Conservation (phyloP, 2,329 filamentous ascomycete species). For the Fusarium buxicola region DNA sequence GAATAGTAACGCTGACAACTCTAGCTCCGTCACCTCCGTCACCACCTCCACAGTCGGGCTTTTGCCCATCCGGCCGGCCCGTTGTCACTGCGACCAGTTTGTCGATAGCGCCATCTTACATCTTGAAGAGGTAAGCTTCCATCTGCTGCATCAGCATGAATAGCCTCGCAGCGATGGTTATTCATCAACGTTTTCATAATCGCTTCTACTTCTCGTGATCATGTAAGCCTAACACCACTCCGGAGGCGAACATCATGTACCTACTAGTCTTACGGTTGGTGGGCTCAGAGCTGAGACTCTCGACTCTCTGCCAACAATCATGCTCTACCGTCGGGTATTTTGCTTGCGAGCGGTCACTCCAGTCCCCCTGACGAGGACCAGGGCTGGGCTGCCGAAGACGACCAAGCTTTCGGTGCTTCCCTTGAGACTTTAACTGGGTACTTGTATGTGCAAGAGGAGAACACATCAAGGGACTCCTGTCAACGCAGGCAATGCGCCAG, state of each 20-base stretch:
- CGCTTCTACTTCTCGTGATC: constrained; percentile 6
- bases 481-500: background rate
- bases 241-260: constrained; percentile 17
- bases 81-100: constrained; percentile 28
- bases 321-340: constrained; percentile 5
- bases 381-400: constrained; percentile 17
- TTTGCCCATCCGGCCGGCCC: constrained; percentile 19
- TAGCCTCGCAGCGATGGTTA: constrained; percentile 17
- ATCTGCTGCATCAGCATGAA: constrained; percentile 16
- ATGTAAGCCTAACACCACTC: constrained; percentile 33
- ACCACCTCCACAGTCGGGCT: constrained; percentile 20
- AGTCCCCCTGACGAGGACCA: constrained; percentile 29
- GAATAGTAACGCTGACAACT: background rate
- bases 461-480: background rate
- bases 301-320: constrained; percentile 5
- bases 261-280: constrained; percentile 25
- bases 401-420: constrained; percentile 15
- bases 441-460: constrained; percentile 6
- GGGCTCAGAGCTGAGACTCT: constrained; percentile 32
- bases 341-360: constrained; percentile 18
- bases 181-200: constrained; percentile 11
- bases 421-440: background rate
- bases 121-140: constrained; percentile 19
- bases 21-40: constrained; percentile 27
- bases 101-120: constrained; percentile 15